Conservation (phyloP, 1,284 basidiomycete species). For the Cutaneotrichosporon sp. region DNA sequence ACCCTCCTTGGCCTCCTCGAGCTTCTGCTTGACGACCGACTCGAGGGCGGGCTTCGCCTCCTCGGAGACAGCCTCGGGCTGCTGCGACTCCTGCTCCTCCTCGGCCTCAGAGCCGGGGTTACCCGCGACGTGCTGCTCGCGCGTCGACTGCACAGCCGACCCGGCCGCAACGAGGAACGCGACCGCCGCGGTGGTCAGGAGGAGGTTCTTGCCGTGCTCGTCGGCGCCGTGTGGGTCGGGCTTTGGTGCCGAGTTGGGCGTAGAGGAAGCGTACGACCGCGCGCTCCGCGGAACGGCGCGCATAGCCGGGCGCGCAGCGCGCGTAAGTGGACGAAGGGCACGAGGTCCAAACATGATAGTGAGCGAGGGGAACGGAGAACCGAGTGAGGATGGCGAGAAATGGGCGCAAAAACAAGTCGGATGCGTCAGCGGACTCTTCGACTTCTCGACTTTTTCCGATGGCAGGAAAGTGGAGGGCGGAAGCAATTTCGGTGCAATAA, state of each 20-base stretch:
- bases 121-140: constrained; percentile 1
- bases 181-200: neutral
- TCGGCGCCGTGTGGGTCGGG: neutral
- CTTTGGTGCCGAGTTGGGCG: neutral
- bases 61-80: constrained; percentile 3
- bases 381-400: no score
- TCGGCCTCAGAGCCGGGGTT: constrained; percentile 5
- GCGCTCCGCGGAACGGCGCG: neutral
- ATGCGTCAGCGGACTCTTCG: no score
- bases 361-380: neutral
- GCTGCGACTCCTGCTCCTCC: constrained; percentile 4
- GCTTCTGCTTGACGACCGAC: neutral
- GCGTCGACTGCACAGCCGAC: neutral
- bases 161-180: constrained; percentile 5
- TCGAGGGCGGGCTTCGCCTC: neutral
- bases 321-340: neutral
- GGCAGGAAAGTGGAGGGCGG: no score
- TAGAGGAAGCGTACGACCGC: neutral
- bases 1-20: neutral
- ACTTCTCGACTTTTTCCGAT: no score
- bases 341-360: neutral
- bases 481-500: no score
- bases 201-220: constrained; percentile 3
- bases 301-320: neutral
- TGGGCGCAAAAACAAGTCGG: no score